Percentiles rank a stretch among this genome's conserved stretches.
Evolutionary conservation across 306 rosid genomes (phyloP).

Genomic region (Prunus persica): DNA sequence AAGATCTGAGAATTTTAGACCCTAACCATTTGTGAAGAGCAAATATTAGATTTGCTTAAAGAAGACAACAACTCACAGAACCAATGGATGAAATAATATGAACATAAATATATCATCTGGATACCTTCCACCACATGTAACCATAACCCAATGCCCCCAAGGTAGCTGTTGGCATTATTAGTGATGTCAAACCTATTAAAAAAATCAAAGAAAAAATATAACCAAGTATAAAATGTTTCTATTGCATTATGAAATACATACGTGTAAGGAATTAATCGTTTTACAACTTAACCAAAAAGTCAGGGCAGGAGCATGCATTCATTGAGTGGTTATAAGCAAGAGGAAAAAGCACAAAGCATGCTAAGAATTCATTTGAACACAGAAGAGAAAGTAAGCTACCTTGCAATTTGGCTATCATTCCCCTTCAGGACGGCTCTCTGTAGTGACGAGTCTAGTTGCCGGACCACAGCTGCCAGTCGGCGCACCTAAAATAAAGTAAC

Average conservation of each 20-base stretch:
- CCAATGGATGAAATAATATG: neutral
- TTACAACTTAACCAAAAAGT: neutral
- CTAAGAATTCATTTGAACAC: neutral
- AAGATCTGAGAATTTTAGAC: conserved; percentile 78
- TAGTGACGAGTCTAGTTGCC: too few relatives aligned
- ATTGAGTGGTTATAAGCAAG: neutral
- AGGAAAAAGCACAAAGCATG: neutral
- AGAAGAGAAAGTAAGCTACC: conserved; percentile 27
- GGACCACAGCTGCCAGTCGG: too few relatives aligned
- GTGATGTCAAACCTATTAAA: conserved; percentile 42
- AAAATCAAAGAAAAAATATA: too few relatives aligned
- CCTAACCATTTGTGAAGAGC: conserved; percentile 45
- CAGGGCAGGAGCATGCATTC: neutral
- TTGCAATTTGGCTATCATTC: conserved; percentile 39
- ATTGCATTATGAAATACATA: too few relatives aligned
- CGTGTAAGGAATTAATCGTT: neutral
- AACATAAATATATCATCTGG: conserved; percentile 2
- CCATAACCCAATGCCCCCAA: conserved; percentile 83
- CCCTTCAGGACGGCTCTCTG: conserved; percentile 52
- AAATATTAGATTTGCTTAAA: conserved; percentile 4
- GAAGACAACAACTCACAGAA: conserved; percentile 8
- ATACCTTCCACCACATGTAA: conserved; percentile 98
- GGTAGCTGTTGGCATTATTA: conserved; percentile 74
- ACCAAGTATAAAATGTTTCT: neutral
- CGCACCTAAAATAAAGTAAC: too few relatives aligned